A percentile compares a stretch with the other conserved stretches of the same genome.
Evolutionary conservation across 257 asterid species (phyloP).

Genomic region (Solanum ahanhuiri): DNA sequence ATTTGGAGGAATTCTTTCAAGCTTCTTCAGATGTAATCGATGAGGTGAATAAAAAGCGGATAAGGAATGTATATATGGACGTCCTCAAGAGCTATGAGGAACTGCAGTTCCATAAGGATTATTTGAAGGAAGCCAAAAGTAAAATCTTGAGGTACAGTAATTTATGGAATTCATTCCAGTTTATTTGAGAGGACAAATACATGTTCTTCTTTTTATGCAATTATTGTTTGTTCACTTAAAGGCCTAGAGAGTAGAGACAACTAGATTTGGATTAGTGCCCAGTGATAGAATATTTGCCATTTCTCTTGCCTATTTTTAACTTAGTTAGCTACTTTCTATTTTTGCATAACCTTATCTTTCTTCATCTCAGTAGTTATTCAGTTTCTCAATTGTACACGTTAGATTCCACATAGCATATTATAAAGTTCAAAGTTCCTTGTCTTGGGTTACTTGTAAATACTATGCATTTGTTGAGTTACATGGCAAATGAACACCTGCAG

Average conservation of each 20-base stretch:
- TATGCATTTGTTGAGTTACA: neutral
- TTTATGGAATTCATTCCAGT: neutral
- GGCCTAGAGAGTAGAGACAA: neutral
- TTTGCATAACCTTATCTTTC: neutral
- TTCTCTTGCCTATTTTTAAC: neutral
- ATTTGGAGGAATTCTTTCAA: conserved; percentile 5
- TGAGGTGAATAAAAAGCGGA: conserved; percentile 31
- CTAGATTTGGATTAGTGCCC: neutral
- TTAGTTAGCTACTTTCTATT: neutral
- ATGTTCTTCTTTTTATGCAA: neutral
- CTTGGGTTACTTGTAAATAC: neutral
- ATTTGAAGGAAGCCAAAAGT: conserved; percentile 34
- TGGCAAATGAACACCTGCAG: conserved; percentile 25
- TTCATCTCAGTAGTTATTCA: neutral
- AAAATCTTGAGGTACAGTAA: conserved; percentile 47
- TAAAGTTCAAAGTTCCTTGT: neutral
- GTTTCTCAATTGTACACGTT: neutral
- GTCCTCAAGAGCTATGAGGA: conserved; percentile 43
- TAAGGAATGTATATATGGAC: conserved; percentile 21
- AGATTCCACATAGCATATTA: neutral
- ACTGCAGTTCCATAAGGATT: conserved; percentile 9
- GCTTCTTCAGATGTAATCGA: conserved; percentile 8
- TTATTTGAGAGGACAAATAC: neutral
- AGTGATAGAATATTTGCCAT: neutral
- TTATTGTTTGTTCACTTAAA: neutral